A percentile compares a stretch with the other conserved stretches of the same genome.
These are phyloP conservation scores for Trypanosoma congolense DNA, from an alignment of 208 protist genomes.

Conservation along the genomic window DNA sequence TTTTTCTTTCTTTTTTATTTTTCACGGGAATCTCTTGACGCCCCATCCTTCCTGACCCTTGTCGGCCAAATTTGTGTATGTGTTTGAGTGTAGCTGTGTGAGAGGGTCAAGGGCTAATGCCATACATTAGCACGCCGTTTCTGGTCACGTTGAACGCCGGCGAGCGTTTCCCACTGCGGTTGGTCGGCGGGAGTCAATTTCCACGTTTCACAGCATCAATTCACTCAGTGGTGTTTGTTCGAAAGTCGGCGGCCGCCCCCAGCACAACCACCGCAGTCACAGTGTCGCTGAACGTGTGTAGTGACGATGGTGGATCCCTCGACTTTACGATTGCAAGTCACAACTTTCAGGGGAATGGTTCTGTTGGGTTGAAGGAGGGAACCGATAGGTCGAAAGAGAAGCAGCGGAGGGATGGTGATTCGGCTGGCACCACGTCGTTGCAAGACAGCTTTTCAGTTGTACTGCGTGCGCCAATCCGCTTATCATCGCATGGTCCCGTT, in stretches of 20 bases:
- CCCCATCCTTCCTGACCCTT: too few relatives aligned
- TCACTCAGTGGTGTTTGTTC: neutral
- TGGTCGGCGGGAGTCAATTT: neutral
- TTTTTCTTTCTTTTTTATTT: too few relatives aligned
- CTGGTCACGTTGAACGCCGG: conserved; percentile 34
- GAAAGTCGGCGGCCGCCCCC: neutral
- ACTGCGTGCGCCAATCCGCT: neutral
- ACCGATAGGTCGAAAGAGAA: too few relatives aligned
- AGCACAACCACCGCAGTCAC: neutral
- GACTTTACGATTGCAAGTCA: conserved; percentile 1
- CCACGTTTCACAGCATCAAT: neutral
- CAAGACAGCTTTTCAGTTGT: neutral
- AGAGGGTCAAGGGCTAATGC: too few relatives aligned
- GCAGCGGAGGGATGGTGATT: too few relatives aligned
- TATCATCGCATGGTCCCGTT: conserved; percentile 1
- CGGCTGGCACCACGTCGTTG: neutral
- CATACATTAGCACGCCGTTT: conserved; percentile 41
- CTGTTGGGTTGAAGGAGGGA: too few relatives aligned
- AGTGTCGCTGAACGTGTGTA: neutral
- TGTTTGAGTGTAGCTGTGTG: too few relatives aligned
- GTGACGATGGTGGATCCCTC: neutral
- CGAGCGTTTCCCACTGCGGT: conserved; percentile 32
- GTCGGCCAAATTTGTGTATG: too few relatives aligned
- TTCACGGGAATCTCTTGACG: too few relatives aligned
- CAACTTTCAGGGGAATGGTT: too few relatives aligned